phyloP scores from a whole-genome alignment of 495 filamentous ascomycete species.

The Xylaria venustula region DNA sequence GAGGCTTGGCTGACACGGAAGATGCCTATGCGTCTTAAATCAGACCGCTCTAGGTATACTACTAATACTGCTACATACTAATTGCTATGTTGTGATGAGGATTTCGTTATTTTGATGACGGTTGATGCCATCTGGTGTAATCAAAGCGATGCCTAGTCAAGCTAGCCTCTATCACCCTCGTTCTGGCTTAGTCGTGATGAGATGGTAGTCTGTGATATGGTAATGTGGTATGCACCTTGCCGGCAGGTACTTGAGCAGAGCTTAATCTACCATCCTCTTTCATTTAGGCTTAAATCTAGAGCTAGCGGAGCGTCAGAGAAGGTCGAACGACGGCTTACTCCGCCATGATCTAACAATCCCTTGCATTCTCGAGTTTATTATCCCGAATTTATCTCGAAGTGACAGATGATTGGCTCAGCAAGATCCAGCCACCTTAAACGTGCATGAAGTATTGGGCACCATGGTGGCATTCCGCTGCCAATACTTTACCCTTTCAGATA shows the following conservation, averaged over 20 bases:
- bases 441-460: slow-evolving; percentile 1
- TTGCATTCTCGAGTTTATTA: neutral
- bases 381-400: neutral
- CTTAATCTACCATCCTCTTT: too few species aligned
- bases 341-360: neutral
- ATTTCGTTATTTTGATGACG: slow-evolving; percentile 2
- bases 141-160: neutral
- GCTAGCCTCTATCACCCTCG: neutral
- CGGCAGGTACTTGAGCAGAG: too few species aligned
- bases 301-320: neutral
- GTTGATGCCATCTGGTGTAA: slow-evolving; percentile 1
- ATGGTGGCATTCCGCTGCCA: neutral
- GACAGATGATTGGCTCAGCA: neutral
- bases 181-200: neutral
- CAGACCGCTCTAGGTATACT: neutral
- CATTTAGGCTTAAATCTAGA: neutral
- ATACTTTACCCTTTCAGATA: neutral
- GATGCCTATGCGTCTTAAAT: neutral
- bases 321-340: neutral
- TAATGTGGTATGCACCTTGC: too few species aligned
- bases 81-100: too few species aligned
- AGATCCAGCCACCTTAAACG: neutral
- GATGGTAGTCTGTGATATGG: neutral
- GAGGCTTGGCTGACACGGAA: neutral
- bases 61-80: too few species aligned